phyloP scores from a whole-genome alignment of 225 moss, liverwort and hornwort species.

The Antitrichia curtipendula region DNA sequence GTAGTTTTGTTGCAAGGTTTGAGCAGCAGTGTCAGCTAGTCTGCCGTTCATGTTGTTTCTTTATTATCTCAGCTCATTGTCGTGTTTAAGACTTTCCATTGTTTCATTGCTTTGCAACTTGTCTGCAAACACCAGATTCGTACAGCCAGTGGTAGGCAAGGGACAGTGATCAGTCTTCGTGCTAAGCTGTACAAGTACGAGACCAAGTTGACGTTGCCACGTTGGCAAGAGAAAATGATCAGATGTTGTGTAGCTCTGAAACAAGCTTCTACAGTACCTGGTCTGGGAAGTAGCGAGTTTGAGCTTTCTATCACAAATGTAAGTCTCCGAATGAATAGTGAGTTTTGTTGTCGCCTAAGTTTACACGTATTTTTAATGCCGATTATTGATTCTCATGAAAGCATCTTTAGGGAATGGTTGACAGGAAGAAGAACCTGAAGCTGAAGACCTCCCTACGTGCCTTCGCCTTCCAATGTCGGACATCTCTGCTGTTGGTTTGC shows the following conservation, averaged over 20 bases:
- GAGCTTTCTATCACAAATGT: conserved; percentile 40
- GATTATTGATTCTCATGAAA: background rate
- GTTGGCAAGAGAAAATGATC: conserved; percentile 56
- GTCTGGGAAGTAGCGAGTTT: conserved; percentile 26
- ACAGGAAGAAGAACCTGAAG: conserved; percentile 37
- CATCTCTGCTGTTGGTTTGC: conserved; percentile 42
- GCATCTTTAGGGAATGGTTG: background rate
- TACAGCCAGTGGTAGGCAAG: conserved; percentile 26
- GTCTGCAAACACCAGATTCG: conserved; percentile 28
- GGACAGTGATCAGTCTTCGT: conserved; percentile 27
- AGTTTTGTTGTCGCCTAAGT: background rate
- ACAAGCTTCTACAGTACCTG: conserved; percentile 19
- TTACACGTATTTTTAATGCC: background rate
- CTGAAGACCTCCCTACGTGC: conserved; percentile 2
- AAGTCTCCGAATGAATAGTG: background rate
- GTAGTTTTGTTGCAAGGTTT: background rate
- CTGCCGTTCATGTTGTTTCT: background rate
- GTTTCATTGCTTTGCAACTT: background rate
- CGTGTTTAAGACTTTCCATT: background rate
- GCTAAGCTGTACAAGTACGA: conserved; percentile 48
- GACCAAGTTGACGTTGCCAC: conserved; percentile 43
- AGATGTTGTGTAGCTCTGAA: conserved; percentile 24
- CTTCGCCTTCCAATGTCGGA: conserved; percentile 23
- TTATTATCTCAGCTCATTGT: background rate
- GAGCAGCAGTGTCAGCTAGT: background rate